Percentiles rank a stretch among this genome's conserved stretches.
phyloP scores from a whole-genome alignment of 768 basidiomycete genomes.

The Leccinum arenicola region DNA sequence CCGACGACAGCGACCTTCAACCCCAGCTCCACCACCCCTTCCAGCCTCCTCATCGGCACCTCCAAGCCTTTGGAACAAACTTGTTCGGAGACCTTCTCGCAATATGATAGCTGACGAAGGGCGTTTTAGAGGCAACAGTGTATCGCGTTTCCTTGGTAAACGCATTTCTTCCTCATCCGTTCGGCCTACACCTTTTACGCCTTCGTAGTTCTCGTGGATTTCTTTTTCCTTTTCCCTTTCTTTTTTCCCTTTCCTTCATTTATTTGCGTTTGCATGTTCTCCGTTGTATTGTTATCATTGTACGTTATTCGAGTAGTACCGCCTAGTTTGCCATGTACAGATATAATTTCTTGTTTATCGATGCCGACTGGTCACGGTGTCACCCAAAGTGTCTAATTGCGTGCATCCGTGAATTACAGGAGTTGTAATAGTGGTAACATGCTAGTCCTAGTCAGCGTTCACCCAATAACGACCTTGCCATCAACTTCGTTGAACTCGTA shows the following conservation, averaged over 20 bases:
- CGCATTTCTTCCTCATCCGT: constrained; percentile 8
- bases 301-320: not conserved
- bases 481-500: constrained; percentile 88
- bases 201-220: not conserved
- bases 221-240: not conserved
- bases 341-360: not conserved
- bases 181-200: constrained; percentile 2
- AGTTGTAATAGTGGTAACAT: constrained; percentile 10
- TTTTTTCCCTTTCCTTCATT: not conserved
- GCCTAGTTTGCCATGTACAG: not conserved
- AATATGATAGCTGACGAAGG: constrained; percentile 12
- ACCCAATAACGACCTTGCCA: constrained; percentile 86
- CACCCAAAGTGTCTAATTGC: constrained; percentile 23
- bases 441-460: constrained; percentile 12
- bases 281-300: not conserved
- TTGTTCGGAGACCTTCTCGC: constrained; percentile 20
- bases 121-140: constrained; percentile 9
- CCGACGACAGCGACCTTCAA: not conserved
- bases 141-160: constrained; percentile 24
- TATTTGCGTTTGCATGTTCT: not conserved
- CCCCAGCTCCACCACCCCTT: not conserved
- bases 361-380: not conserved
- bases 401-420: constrained; percentile 20
- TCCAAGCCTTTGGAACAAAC: constrained; percentile 25
- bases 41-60: constrained; percentile 7